phyloP scores from a whole-genome alignment of 306 rosid genomes.

The Rosa persica region DNA sequence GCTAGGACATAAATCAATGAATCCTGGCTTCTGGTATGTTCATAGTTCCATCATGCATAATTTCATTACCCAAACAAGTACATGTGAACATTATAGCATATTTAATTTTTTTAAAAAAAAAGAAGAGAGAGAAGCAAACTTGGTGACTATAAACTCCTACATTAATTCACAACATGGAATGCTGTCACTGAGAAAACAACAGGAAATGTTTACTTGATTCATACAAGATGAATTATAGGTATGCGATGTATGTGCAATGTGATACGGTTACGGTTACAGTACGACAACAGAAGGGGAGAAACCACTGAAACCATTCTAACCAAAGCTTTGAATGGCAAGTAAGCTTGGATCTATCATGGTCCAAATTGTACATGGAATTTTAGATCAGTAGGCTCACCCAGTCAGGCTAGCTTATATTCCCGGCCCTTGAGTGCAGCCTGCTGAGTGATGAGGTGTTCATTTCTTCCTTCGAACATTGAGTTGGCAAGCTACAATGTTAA shows the following conservation, averaged over 20 bases:
- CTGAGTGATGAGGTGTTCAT: not conserved
- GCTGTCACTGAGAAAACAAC: not conserved
- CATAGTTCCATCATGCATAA: not conserved
- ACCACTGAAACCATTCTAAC: not conserved
- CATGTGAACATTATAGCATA: not conserved
- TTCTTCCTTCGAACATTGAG: not conserved
- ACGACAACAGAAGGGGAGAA: not conserved
- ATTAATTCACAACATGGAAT: not conserved
- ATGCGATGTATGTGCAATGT: not conserved
- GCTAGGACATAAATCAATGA: not conserved
- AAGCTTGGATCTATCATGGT: not conserved
- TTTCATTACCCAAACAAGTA: not conserved
- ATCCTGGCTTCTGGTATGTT: not conserved
- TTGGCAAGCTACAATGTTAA: slow-evolving; percentile 2
- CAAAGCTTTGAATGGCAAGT: not conserved
- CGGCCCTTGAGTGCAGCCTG: not conserved
- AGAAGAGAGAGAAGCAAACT: not conserved
- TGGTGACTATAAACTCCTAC: not conserved
- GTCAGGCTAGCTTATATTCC: not conserved
- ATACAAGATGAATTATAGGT: not conserved
- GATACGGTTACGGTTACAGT: not conserved
- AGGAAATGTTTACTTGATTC: not conserved
- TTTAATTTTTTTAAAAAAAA: no score
- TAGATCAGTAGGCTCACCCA: not conserved
- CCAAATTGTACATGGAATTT: not conserved